A percentile compares a stretch with the other conserved stretches of the same genome.
phyloP scores from a whole-genome alignment of 2,329 filamentous ascomycete species.

The Acarospora socialis region DNA sequence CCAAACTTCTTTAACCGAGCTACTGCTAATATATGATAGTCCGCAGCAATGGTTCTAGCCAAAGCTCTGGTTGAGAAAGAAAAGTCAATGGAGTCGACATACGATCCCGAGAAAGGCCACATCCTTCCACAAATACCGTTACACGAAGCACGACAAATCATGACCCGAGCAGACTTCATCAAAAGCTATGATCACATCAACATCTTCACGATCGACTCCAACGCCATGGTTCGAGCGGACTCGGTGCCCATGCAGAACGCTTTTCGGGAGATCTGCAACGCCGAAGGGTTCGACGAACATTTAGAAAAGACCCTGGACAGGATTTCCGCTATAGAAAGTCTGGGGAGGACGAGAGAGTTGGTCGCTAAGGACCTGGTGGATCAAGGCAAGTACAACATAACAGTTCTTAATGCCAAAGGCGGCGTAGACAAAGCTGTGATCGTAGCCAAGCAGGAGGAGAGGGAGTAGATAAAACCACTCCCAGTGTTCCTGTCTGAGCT shows the following conservation, averaged over 20 bases:
- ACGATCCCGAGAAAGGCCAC: conserved; percentile 54
- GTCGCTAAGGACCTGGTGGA: conserved; percentile 90
- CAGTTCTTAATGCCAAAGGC: conserved; percentile 33
- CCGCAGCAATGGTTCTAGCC: conserved; percentile 85
- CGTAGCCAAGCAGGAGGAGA: conserved; percentile 24
- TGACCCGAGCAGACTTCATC: conserved; percentile 93
- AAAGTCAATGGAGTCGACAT: conserved; percentile 44
- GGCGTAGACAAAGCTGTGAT: conserved; percentile 31
- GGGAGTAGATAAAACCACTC: no score
- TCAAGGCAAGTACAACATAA: conserved; percentile 63
- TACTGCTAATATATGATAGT: conserved; percentile 37
- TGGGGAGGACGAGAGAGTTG: conserved; percentile 85
- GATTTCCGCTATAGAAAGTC: conserved; percentile 82
- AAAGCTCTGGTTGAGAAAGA: conserved; percentile 80
- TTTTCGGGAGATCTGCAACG: conserved; percentile 66
- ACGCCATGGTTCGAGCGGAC: conserved; percentile 77
- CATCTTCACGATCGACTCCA: conserved; percentile 83
- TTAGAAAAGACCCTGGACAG: conserved; percentile 70
- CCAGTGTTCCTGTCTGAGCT: no score
- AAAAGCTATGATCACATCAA: conserved; percentile 85
- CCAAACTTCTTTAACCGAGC: no score
- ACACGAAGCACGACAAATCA: conserved; percentile 74
- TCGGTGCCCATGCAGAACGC: conserved; percentile 93
- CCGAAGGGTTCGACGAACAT: conserved; percentile 67
- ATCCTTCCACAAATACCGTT: conserved; percentile 67